phyloP scores from a whole-genome alignment of 108 stramenopile species.

The Cyclotella kingstonii region DNA sequence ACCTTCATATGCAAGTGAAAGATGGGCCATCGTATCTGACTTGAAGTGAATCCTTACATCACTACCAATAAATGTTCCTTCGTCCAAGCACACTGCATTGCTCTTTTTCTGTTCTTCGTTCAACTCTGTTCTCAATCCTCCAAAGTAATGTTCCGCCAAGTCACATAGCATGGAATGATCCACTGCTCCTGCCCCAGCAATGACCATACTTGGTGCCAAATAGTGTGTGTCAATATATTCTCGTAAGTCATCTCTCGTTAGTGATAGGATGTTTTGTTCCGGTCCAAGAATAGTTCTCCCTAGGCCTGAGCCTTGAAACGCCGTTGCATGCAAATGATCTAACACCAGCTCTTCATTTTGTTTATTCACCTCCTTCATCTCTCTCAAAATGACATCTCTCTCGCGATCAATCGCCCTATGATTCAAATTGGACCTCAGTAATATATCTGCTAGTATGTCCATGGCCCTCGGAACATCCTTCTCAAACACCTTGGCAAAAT shows the following conservation, averaged over 20 bases:
- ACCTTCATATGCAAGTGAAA: slow-evolving; percentile 96
- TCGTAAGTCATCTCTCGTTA: slow-evolving; percentile 83
- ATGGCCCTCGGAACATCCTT: slow-evolving; percentile 91
- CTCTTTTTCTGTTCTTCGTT: slow-evolving; percentile 53
- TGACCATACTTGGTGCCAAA: slow-evolving; percentile 97
- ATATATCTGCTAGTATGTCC: slow-evolving; percentile 96
- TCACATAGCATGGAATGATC: slow-evolving; percentile 89
- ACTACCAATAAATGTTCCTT: slow-evolving; percentile 92
- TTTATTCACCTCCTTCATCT: slow-evolving; percentile 99
- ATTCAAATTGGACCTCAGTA: slow-evolving; percentile 89
- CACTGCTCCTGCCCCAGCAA: slow-evolving; percentile 96
- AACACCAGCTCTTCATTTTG: slow-evolving; percentile 97
- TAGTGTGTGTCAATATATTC: slow-evolving; percentile 97
- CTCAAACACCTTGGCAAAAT: slow-evolving; percentile 98
- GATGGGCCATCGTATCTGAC: slow-evolving; percentile 88
- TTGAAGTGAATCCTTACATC: slow-evolving; percentile 93
- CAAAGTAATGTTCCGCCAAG: slow-evolving; percentile 90
- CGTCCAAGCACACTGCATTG: slow-evolving; percentile 85
- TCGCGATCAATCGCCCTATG: slow-evolving; percentile 88
- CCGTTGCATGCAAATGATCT: slow-evolving; percentile 98
- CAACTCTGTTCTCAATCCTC: slow-evolving; percentile 65
- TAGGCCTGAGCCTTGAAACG: slow-evolving; percentile 91
- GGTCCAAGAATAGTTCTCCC: slow-evolving; percentile 98
- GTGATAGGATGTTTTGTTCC: slow-evolving; percentile 85
- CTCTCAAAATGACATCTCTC: slow-evolving; percentile 97